Evolutionary conservation across 164 flowering plant species (phyloP), one percentile per base, ranked within the genome.

Genomic region (Macadamia integrifolia): DNA sequence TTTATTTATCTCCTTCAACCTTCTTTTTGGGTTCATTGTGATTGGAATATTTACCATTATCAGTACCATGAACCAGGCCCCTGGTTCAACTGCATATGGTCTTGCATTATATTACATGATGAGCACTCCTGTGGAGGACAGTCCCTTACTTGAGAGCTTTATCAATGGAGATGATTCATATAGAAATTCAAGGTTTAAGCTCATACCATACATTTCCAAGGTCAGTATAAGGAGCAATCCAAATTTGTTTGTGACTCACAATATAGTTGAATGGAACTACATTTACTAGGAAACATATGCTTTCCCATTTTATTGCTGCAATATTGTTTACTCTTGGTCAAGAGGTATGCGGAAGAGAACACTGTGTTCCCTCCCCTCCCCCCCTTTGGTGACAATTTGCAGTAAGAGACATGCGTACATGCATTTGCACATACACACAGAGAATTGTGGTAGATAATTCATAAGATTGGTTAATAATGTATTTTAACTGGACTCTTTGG

Each of bases 121-220:
- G 86, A 85, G 60, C 58, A 75, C 85, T 64, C 91, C 93, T 14
- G 64, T 89, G 58, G 80, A 84, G 76, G 84, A 87, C 50, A 17
- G 78, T 59, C 91, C 95, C n/a, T 70, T 88, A 69, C 77, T 92
- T 15, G 78, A 87, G 66, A 78, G 80, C 72, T 92, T 92, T 80
- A 71, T 92, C 59, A 85, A 83, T 31, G 98, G 95, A 43, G 95
- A 92, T 77, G 89, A 90, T 78, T 85, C 93, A 15, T 92, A 74
- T 69, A 81, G 98, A 69, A 92, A 92, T 80, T 84, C 97, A 58
- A 85, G 95, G 79, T 88, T 93, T 77, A 93, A 93, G 84, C 93
- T 93, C 77, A 93, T 93, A 64, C 98, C 98, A 18, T 90, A 88
- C 72, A 89, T 90, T 65, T 89, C 98, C 35, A 82, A 90, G 95